Base-by-base conservation (phyloP, 2,329 filamentous ascomycete genomes). In the Pleochaeta shiraiana region DNA sequence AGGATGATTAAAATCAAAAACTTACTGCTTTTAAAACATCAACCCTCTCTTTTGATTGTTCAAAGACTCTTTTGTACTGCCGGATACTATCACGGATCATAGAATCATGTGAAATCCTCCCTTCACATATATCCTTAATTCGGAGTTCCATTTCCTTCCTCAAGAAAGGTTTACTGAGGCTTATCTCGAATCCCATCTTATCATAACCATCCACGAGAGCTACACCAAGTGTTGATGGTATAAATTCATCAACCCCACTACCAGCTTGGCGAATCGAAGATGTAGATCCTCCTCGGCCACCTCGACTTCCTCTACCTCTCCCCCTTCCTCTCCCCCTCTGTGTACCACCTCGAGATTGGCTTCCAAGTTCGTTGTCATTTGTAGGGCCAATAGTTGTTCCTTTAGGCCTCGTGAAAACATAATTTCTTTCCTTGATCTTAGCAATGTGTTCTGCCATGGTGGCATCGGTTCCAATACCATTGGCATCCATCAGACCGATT, bases 391-490 rank as follows among this genome's bases (percentile, higher is more conserved):
- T 34, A 43, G 63, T 47, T 65, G 72, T 72, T 63, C 71, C 74
- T 67, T 75, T 79, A 71, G 79, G 72, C 75, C 83, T 72, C 72
- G 87, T 85, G 65, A 84, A 82, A 62, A 90, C 92, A 71, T 98
- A 98, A 69, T 91, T 81, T 66, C 93, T 80, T 65, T 91, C 83
- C 74, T 97, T 90, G 70, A 98, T 95, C 75, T 92, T 98, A 66
- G 88, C 84, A 71, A 98, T 98, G 72, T 98, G 93, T 71, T 98
- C 93, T 0, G 93, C 93, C 93, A 98, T 98, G 0, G 93, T 98
- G 6, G 93, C 93, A 76, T 98, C 93, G 11, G 93, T 98, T 14
- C 93, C 93, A 68, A 98, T 98, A 1, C 93, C 93, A 72, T 98
- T 98, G 55, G 90, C 91, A 76, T 98, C 93, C 93, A 98, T 98